phyloP scores from a whole-genome alignment of 1,139 yeast genomes.

The Lodderomyces margitis region DNA sequence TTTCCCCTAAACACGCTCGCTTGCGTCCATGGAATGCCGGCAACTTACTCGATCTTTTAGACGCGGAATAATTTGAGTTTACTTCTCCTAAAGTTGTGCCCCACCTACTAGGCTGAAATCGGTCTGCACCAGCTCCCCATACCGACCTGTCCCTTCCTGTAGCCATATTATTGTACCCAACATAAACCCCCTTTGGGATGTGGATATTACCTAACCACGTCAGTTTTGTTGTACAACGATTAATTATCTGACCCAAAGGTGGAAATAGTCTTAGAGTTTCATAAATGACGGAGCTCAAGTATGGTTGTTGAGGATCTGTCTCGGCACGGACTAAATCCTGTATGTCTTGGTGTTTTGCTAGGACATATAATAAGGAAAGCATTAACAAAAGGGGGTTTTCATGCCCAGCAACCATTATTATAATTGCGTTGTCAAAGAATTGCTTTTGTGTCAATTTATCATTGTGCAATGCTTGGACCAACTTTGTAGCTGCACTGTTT shows the following conservation, averaged over 20 bases:
- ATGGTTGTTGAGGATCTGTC: conserved; percentile 14
- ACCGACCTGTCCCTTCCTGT: conserved; percentile 48
- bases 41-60: conserved; percentile 45
- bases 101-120: conserved; percentile 59
- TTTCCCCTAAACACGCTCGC: conserved; percentile 63
- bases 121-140: conserved; percentile 53
- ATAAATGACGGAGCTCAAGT: conserved; percentile 35
- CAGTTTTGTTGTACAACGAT: conserved; percentile 42
- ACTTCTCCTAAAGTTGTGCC: conserved; percentile 40
- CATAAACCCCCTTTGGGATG: conserved; percentile 54
- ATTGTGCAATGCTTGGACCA: conserved; percentile 36
- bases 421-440: conserved; percentile 55
- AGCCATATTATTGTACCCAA: conserved; percentile 58
- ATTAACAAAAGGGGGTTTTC: conserved; percentile 59
- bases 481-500: conserved; percentile 21
- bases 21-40: conserved; percentile 63
- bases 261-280: conserved; percentile 57
- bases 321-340: conserved; percentile 33
- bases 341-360: conserved; percentile 39
- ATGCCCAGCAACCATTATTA: conserved; percentile 60
- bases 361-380: conserved; percentile 46
- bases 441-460: conserved; percentile 44
- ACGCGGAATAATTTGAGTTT: conserved; percentile 33
- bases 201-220: conserved; percentile 33
- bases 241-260: conserved; percentile 58